A percentile compares a stretch with the other conserved stretches of the same genome.
phyloP scores from a whole-genome alignment of 306 rosid genomes.

The Crataegus laevigata region DNA sequence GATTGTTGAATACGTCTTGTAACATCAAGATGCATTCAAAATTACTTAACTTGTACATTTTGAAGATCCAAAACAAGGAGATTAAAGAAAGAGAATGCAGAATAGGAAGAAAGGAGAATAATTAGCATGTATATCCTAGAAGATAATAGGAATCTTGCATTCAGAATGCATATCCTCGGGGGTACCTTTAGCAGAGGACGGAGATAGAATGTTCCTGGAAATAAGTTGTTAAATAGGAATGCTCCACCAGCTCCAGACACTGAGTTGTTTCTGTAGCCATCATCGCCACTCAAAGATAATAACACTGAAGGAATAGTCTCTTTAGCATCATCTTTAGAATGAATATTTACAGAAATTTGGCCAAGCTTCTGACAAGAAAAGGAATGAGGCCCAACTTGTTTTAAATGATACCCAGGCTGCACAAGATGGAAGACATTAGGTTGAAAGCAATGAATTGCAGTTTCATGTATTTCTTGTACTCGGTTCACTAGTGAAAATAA shows the following conservation, averaged over 20 bases:
- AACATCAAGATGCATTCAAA: background rate
- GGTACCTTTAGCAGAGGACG: conserved; percentile 95
- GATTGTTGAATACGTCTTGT: conserved; percentile 1
- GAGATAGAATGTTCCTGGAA: conserved; percentile 92
- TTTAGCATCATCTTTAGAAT: conserved; percentile 54
- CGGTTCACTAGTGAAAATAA: background rate
- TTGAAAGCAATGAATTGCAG: conserved; percentile 17
- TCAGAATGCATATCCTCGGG: conserved; percentile 8
- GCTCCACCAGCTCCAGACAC: conserved; percentile 76
- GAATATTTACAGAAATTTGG: conserved; percentile 67
- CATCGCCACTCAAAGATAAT: conserved; percentile 84
- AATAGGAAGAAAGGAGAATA: conserved; percentile 6
- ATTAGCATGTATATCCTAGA: background rate
- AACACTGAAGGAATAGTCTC: conserved; percentile 86
- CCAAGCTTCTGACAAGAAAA: conserved; percentile 96
- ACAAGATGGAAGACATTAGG: conserved; percentile 17
- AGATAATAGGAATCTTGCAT: background rate
- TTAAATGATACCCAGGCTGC: conserved; percentile 89
- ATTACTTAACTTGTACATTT: background rate
- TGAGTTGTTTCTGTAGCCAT: conserved; percentile 93
- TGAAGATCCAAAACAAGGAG: conserved; percentile 14
- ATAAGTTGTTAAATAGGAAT: conserved; percentile 66
- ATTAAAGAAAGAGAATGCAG: background rate
- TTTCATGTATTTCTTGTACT: background rate
- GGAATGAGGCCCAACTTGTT: conserved; percentile 67